Conservation (phyloP, 768 basidiomycete species). For the Hygrocybe coccinea region DNA sequence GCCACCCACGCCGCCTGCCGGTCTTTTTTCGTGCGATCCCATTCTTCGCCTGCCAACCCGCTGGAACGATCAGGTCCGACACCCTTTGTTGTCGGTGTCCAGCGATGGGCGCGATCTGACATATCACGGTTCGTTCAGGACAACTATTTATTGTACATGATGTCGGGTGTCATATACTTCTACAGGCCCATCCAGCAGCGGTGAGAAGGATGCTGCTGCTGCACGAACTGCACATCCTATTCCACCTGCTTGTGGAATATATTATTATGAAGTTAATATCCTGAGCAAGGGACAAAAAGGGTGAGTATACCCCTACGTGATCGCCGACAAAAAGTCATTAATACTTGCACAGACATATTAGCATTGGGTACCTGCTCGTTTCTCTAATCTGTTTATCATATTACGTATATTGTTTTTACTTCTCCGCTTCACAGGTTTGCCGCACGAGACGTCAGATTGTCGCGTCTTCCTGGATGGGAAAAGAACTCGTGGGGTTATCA, state of each 20-base stretch:
- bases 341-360: slow-evolving; percentile 54
- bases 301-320: slow-evolving; percentile 37
- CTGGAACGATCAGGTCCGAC: slow-evolving; percentile 70
- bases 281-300: slow-evolving; percentile 76
- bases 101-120: slow-evolving; percentile 69
- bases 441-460: slow-evolving; percentile 56
- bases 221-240: slow-evolving; percentile 74
- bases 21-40: slow-evolving; percentile 33
- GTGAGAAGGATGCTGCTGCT: slow-evolving; percentile 80
- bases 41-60: slow-evolving; percentile 64
- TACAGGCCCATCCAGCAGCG: slow-evolving; percentile 48
- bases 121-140: slow-evolving; percentile 57
- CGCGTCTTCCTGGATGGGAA: slow-evolving; percentile 84
- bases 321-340: slow-evolving; percentile 7
- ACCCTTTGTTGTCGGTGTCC: slow-evolving; percentile 54
- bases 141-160: slow-evolving; percentile 9
- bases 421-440: slow-evolving; percentile 49
- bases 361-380: slow-evolving; percentile 58
- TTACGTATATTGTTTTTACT: slow-evolving; percentile 4
- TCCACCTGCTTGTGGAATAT: slow-evolving; percentile 83
- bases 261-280: slow-evolving; percentile 91
- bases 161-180: not conserved
- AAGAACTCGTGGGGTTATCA: slow-evolving; percentile 86
- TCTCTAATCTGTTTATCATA: not conserved
- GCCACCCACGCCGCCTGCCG: slow-evolving; percentile 25